Evolutionary conservation across 306 rosid species (phyloP).

Genomic region (Arachis hypogaea): DNA sequence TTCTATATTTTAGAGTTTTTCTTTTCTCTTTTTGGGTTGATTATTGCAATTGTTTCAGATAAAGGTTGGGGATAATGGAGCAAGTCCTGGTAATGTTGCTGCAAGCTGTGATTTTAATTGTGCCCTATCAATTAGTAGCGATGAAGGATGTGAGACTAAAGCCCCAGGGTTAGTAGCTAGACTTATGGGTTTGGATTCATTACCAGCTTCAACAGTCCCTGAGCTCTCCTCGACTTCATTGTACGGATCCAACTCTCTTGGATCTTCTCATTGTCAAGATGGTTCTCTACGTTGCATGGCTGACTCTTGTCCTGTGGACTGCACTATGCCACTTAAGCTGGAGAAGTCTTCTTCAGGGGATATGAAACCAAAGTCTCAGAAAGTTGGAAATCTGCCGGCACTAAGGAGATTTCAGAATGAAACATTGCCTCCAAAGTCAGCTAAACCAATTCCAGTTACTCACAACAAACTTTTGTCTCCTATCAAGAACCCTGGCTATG

Average conservation of each 20-base stretch:
- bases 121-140: conserved; percentile 52
- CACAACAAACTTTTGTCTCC: conserved; percentile 88
- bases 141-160: conserved; percentile 62
- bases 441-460: conserved; percentile 84
- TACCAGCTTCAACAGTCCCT: conserved; percentile 55
- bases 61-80: conserved; percentile 50
- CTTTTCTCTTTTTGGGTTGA: neutral
- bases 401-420: conserved; percentile 84
- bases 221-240: conserved; percentile 54
- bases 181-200: conserved; percentile 90
- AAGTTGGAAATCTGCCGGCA: conserved; percentile 49
- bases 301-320: conserved; percentile 46
- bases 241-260: conserved; percentile 48
- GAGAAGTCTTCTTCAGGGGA: conserved; percentile 60
- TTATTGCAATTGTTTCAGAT: conserved; percentile 47
- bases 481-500: conserved; percentile 70
- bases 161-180: conserved; percentile 85
- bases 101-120: conserved; percentile 51
- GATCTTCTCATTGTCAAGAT: conserved; percentile 54
- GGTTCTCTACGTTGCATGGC: conserved; percentile 41
- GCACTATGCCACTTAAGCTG: conserved; percentile 49
- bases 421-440: conserved; percentile 84
- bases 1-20: neutral
- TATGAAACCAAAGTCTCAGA: conserved; percentile 53
- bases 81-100: conserved; percentile 49